Conservation (phyloP, 1,284 basidiomycete species). For the Cutaneotrichosporon curvatum region DNA sequence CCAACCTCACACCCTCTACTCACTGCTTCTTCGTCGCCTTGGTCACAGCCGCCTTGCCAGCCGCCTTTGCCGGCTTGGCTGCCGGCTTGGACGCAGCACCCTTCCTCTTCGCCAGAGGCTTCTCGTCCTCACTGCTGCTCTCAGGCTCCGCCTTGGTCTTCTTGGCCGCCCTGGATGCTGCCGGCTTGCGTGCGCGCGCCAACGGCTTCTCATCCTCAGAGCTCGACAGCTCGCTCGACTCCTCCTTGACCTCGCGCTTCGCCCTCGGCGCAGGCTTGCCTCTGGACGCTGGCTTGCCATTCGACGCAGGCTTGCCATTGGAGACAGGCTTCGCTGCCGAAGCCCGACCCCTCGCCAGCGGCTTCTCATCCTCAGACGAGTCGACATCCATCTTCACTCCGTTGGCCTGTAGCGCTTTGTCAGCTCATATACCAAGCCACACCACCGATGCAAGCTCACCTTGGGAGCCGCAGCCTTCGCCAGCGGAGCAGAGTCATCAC, state of each 20-base stretch:
- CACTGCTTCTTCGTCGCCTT: constrained; percentile 53
- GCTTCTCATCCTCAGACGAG: constrained; percentile 56
- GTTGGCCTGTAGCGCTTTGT: constrained; percentile 1
- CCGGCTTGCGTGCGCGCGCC: constrained; percentile 46
- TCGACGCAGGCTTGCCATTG: constrained; percentile 41
- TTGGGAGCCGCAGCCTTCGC: constrained; percentile 16
- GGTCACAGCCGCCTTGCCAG: constrained; percentile 50
- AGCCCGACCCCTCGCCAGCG: constrained; percentile 53
- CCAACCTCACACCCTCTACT: constrained; percentile 11
- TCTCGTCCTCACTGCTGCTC: constrained; percentile 35
- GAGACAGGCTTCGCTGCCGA: constrained; percentile 46
- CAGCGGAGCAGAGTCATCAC: constrained; percentile 16
- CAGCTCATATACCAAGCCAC: no score
- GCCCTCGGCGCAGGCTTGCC: constrained; percentile 43
- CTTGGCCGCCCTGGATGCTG: constrained; percentile 42
- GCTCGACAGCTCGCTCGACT: constrained; percentile 12
- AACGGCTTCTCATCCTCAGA: constrained; percentile 60
- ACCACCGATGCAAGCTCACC: neutral
- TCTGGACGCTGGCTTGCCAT: constrained; percentile 27
- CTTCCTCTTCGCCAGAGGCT: constrained; percentile 47
- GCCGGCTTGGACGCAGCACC: constrained; percentile 46
- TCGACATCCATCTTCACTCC: constrained; percentile 1
- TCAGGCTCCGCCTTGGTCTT: constrained; percentile 56
- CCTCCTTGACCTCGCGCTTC: constrained; percentile 13
- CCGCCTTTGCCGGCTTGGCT: constrained; percentile 46